phyloP scores from a whole-genome alignment of 2,329 filamentous ascomycete genomes.

The Ampelomyces quisqualis region DNA sequence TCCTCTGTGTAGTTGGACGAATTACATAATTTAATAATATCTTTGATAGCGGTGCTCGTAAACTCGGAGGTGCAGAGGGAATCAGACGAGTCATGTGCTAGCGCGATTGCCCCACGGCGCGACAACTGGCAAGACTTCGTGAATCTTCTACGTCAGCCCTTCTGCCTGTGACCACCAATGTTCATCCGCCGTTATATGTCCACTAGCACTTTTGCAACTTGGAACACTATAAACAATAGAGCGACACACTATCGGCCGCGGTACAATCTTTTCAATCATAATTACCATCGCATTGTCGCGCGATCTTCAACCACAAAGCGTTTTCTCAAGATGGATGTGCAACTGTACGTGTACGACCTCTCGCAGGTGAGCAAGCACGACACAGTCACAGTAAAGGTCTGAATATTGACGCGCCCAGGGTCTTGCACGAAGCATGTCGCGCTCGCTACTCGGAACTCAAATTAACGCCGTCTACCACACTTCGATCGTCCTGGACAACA shows the following conservation, averaged over 20 bases:
- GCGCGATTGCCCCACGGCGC: conserved; percentile 18
- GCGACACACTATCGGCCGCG: too few species aligned
- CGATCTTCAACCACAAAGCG: background rate
- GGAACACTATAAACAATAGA: too few species aligned
- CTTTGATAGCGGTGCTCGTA: too few species aligned
- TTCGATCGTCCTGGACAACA: conserved; percentile 77
- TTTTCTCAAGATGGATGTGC: conserved; percentile 47
- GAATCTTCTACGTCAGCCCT: conserved; percentile 20
- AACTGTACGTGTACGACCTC: conserved; percentile 56
- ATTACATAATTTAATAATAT: too few species aligned
- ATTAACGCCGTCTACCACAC: conserved; percentile 97
- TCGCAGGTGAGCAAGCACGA: conserved; percentile 39
- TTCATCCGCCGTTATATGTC: conserved; percentile 1
- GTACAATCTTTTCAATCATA: too few species aligned
- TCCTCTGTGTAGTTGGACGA: too few species aligned
- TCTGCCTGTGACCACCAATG: background rate
- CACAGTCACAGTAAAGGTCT: background rate
- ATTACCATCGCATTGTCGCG: too few species aligned
- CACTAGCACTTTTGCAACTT: background rate
- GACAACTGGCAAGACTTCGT: conserved; percentile 9
- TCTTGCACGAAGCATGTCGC: conserved; percentile 57
- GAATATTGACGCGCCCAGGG: conserved; percentile 44
- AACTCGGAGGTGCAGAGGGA: too few species aligned
- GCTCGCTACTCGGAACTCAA: conserved; percentile 62
- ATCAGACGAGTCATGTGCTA: conserved; percentile 28